Percentiles rank a stretch among this genome's conserved stretches.
Conservation (phyloP, 2,329 filamentous ascomycete species). For the Alternaria brassicicola region DNA sequence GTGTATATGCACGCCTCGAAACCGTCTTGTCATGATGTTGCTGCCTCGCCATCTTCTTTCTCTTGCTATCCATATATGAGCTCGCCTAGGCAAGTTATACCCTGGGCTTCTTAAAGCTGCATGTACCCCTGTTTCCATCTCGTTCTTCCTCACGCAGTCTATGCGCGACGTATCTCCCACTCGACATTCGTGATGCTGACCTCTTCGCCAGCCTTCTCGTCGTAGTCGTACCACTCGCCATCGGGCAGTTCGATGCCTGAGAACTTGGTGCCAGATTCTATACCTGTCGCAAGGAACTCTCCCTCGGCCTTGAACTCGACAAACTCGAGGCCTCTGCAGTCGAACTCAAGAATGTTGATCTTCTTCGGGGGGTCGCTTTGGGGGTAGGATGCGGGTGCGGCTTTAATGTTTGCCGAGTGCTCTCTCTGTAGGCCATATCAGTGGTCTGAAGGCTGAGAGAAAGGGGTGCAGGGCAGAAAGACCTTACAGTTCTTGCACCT, state of each 20-base stretch:
- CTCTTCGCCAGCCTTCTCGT: conserved; percentile 90
- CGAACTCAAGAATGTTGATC: conserved; percentile 84
- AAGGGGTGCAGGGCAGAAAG: conserved; percentile 23
- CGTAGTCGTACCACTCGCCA: conserved; percentile 97
- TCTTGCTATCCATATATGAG: not conserved
- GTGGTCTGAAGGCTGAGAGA: not conserved
- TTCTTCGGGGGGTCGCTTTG: conserved; percentile 73
- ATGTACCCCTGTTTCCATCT: not conserved
- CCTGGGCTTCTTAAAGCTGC: not conserved
- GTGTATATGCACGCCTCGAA: not conserved
- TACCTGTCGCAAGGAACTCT: conserved; percentile 84
- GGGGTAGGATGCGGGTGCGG: conserved; percentile 73
- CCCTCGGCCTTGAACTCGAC: conserved; percentile 91
- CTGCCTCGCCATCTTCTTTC: not conserved
- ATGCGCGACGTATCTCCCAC: conserved; percentile 82
- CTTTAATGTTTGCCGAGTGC: conserved; percentile 83
- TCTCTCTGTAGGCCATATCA: conserved; percentile 65
- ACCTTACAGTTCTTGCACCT: conserved; percentile 98
- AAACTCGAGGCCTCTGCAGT: conserved; percentile 94
- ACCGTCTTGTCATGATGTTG: not conserved
- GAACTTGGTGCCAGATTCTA: conserved; percentile 83
- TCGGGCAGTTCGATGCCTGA: conserved; percentile 80
- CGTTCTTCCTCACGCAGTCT: not conserved
- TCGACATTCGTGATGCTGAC: conserved; percentile 89
- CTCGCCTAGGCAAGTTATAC: not conserved